These are phyloP conservation scores for Beauveria bassiana DNA, from an alignment of 2,329 filamentous ascomycete genomes.

Conservation along the genomic window DNA sequence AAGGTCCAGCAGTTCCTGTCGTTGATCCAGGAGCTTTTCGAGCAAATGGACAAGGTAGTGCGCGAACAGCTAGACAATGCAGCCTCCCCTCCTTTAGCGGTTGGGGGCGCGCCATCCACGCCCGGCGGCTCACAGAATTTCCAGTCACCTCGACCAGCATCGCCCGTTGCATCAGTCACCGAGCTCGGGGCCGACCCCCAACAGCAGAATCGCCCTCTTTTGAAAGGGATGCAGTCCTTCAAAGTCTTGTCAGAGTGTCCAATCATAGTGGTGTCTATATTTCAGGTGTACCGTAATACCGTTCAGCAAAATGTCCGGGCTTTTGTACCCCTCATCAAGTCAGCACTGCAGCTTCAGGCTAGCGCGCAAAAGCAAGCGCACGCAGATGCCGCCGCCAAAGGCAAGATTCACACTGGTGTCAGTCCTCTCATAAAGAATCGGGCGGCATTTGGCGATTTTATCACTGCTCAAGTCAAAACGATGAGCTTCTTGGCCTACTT, in stretches of 20 bases:
- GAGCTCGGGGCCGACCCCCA: slow-evolving; percentile 77
- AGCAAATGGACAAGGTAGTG: slow-evolving; percentile 92
- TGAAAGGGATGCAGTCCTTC: slow-evolving; percentile 97
- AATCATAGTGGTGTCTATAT: slow-evolving; percentile 97
- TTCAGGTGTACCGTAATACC: slow-evolving; percentile 79
- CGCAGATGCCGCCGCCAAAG: slow-evolving; percentile 68
- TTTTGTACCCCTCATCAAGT: slow-evolving; percentile 92
- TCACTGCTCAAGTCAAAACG: slow-evolving; percentile 96
- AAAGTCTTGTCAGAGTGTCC: slow-evolving; percentile 96
- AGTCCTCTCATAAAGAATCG: slow-evolving; percentile 90
- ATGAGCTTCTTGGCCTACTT: slow-evolving; percentile 98
- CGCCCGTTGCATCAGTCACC: slow-evolving; percentile 69
- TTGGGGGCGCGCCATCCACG: slow-evolving; percentile 56
- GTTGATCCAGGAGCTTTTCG: slow-evolving; percentile 91
- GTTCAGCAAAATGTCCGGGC: slow-evolving; percentile 80
- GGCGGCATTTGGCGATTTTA: slow-evolving; percentile 92
- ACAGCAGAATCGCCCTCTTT: slow-evolving; percentile 69
- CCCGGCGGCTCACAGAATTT: slow-evolving; percentile 62
- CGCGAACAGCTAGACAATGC: slow-evolving; percentile 86
- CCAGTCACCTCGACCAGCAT: slow-evolving; percentile 82
- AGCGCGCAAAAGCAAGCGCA: slow-evolving; percentile 91
- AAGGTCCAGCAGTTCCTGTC: slow-evolving; percentile 86
- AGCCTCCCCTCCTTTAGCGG: slow-evolving; percentile 43
- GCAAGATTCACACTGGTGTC: slow-evolving; percentile 83
- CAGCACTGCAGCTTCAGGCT: slow-evolving; percentile 79